Evolutionary conservation across 306 rosid genomes (phyloP).

Genomic region (Glycine tomentella): DNA sequence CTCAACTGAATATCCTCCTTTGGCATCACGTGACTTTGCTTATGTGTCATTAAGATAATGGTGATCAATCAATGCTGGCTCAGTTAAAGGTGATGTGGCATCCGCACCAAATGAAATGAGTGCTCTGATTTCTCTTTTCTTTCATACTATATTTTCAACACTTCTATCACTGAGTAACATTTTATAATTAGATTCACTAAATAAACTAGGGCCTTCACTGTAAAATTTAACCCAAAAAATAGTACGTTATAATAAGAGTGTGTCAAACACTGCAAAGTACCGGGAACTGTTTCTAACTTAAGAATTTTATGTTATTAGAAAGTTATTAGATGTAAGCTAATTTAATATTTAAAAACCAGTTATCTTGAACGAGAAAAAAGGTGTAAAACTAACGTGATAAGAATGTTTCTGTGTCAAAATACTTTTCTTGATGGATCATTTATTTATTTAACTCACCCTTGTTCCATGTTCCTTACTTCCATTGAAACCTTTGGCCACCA

Average conservation of each 20-base stretch:
- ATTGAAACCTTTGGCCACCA: constrained; percentile 34
- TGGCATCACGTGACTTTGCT: constrained; percentile 52
- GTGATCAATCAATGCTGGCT: constrained; percentile 25
- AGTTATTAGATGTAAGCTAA: not conserved
- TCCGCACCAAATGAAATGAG: constrained; percentile 52
- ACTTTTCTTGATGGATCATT: constrained; percentile 15
- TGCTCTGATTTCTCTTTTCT: constrained; percentile 40
- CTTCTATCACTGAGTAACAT: not conserved
- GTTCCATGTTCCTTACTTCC: constrained; percentile 40
- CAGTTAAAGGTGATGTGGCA: constrained; percentile 59
- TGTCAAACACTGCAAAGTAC: not conserved
- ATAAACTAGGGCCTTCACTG: not conserved
- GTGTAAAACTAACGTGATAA: not conserved
- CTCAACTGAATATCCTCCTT: constrained; percentile 30
- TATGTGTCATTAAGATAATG: constrained; percentile 49
- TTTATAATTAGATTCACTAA: not conserved
- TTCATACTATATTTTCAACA: not conserved
- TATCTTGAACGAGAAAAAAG: not conserved
- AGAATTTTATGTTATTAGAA: no score
- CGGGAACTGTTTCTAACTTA: not conserved
- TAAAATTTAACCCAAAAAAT: not conserved
- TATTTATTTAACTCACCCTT: constrained; percentile 30
- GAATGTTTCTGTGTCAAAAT: constrained; percentile 6
- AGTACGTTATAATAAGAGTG: not conserved
- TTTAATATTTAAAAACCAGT: no score